phyloP scores from a whole-genome alignment of 1,284 basidiomycete genomes.

The Trametes sp. region DNA sequence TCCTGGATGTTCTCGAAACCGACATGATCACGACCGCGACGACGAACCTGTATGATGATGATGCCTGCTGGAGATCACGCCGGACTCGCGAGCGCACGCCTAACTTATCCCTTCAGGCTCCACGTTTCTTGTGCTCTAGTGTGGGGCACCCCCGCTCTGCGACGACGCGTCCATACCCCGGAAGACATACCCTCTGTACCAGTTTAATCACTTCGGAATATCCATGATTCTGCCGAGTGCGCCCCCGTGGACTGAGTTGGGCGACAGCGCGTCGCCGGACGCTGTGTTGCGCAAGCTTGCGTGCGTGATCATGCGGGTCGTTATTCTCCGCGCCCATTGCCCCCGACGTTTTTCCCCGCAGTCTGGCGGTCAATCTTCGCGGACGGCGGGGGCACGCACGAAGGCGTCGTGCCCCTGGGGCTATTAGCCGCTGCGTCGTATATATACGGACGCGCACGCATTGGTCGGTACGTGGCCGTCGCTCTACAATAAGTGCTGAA shows the following conservation, averaged over 20 bases:
- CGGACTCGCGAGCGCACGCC: neutral
- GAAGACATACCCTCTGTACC: constrained; percentile 32
- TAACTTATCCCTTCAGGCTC: constrained; percentile 32
- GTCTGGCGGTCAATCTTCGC: constrained; percentile 36
- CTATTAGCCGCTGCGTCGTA: constrained; percentile 14
- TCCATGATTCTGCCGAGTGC: constrained; percentile 39
- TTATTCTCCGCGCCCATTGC: constrained; percentile 20
- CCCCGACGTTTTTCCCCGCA: constrained; percentile 39
- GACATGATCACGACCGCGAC: constrained; percentile 26
- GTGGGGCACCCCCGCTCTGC: neutral
- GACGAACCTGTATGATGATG: constrained; percentile 25
- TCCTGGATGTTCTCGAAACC: constrained; percentile 65
- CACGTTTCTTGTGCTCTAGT: constrained; percentile 9
- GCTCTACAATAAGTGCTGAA: neutral
- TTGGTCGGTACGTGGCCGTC: neutral
- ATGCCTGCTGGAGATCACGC: constrained; percentile 3
- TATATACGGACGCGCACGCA: constrained; percentile 11
- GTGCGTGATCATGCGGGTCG: constrained; percentile 33
- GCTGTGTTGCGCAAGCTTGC: neutral
- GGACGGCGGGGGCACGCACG: neutral
- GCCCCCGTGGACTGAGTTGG: constrained; percentile 23
- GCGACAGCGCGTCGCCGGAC: constrained; percentile 6
- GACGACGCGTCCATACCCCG: constrained; percentile 26
- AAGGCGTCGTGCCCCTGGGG: neutral
- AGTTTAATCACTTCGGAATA: constrained; percentile 33